A percentile compares a stretch with the other conserved stretches of the same genome.
These are phyloP conservation scores for Datura wrightii DNA, from an alignment of 257 asterid genomes.

Conservation along the genomic window DNA sequence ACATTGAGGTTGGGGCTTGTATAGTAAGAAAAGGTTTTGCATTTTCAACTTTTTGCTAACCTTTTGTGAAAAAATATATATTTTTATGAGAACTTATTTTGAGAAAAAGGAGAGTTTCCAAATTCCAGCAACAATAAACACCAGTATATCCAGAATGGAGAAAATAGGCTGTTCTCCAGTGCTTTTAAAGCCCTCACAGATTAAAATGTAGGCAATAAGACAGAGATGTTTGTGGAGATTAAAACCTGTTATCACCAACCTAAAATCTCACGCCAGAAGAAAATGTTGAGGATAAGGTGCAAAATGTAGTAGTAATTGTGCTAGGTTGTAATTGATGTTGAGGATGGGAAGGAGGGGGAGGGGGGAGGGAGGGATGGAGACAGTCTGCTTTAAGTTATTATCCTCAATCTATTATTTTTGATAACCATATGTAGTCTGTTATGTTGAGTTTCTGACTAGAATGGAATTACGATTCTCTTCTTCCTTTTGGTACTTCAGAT, in stretches of 20 bases:
- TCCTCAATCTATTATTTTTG: slow-evolving; percentile 15
- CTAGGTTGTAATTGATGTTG: slow-evolving; percentile 10
- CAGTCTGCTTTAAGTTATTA: neutral
- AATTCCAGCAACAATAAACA: neutral
- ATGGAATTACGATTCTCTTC: neutral
- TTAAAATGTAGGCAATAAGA: neutral
- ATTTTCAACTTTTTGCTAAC: neutral
- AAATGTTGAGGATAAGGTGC: slow-evolving; percentile 16
- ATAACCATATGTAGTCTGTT: slow-evolving; percentile 5
- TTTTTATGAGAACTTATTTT: neutral
- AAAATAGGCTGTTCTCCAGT: neutral
- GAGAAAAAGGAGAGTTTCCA: neutral
- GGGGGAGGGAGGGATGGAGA: neutral
- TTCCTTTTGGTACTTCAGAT: slow-evolving; percentile 49
- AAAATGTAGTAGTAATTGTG: neutral
- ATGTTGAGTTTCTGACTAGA: slow-evolving; percentile 15
- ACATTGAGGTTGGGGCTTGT: neutral
- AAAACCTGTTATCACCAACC: slow-evolving; percentile 1
- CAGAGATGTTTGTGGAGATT: neutral
- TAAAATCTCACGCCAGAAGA: neutral
- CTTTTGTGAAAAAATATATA: neutral
- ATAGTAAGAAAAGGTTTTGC: neutral
- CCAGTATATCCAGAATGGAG: neutral
- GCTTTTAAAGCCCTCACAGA: neutral
- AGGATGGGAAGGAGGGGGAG: neutral